Evolutionary conservation across 148 eudicot species (phyloP).

Genomic region (Arbutus unedo): DNA sequence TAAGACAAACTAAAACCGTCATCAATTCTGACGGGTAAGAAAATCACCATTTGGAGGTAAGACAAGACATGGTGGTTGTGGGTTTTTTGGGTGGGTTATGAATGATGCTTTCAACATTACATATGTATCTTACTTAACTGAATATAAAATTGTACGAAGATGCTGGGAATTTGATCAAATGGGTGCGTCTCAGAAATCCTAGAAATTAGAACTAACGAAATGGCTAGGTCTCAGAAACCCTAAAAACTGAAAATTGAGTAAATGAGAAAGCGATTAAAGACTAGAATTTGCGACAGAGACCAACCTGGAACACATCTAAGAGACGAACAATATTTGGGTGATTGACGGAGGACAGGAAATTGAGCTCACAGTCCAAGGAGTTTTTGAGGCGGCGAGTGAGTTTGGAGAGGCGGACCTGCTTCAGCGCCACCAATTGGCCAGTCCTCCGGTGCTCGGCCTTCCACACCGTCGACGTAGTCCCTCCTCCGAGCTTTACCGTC

Average conservation of each 20-base stretch:
- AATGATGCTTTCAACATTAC: too few species aligned
- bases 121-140: too few species aligned
- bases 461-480: slow-evolving; percentile 39
- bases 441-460: slow-evolving; percentile 32
- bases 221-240: not conserved
- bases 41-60: too few species aligned
- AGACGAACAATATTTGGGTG: slow-evolving; percentile 53
- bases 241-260: not conserved
- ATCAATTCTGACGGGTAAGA: too few species aligned
- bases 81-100: too few species aligned
- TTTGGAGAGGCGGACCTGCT: slow-evolving; percentile 32
- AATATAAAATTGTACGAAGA: too few species aligned
- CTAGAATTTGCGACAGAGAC: not conserved
- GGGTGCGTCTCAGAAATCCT: not conserved
- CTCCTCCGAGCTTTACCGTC: slow-evolving; percentile 27
- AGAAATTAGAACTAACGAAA: not conserved
- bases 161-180: too few species aligned
- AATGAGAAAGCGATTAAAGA: not conserved
- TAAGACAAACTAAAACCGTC: too few species aligned
- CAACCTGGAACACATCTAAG: slow-evolving; percentile 35
- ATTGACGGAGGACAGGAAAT: slow-evolving; percentile 40
- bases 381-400: slow-evolving; percentile 33
- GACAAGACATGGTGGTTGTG: too few species aligned
- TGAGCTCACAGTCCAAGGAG: slow-evolving; percentile 42
- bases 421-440: slow-evolving; percentile 41